Evolutionary conservation across 192 early-diverging fungal species (phyloP), one percentile per base, ranked within the genome.

Genomic region (Rhizophagus prolifer): DNA sequence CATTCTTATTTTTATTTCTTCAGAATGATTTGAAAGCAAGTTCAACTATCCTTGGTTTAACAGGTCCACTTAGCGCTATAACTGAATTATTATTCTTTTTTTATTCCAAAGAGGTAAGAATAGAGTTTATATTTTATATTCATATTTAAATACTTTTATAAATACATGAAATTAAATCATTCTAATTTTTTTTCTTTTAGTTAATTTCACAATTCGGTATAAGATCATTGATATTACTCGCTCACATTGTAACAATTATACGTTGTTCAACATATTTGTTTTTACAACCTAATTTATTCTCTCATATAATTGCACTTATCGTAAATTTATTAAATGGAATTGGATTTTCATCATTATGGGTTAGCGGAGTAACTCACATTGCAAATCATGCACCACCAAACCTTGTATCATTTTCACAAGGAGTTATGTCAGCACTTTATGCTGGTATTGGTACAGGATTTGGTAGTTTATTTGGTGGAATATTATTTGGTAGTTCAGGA

Each of bases 341-440:
- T 31, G 84, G 81, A 72, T 85, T 85, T 77, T 83, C 84, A 13
- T 78, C 84, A 16, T 58, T 85, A 34, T 85, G 84, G 84, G 80
- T 80, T 54, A 80, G 82, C 23, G 84, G 82, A 30, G 84, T 85
- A 3, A 82, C 81, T 9, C 81, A 85, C 60, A 78, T 82, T 4
- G 82, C 83, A 69, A 82, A 85, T 69, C 46, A 81, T n/a, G 76
- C 84, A 7, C 84, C 84, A 31, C 82, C 82, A 1, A 79, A 76
- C 41, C 67, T 85, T 23, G 79, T 83, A 66, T 82, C 84, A 28
- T 83, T 82, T 19, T 85, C 84, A 14, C 84, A 85, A 79, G 84
- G 83, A 65, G n/a, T 75, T 25, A 73, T 38, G 71, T 58, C 58
- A 13, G 71, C 71, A 10, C 10, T 61, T n/a, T 73, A 60, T 73